Base-by-base conservation (phyloP, 2,329 filamentous ascomycete genomes). In the Daldinia sp. region DNA sequence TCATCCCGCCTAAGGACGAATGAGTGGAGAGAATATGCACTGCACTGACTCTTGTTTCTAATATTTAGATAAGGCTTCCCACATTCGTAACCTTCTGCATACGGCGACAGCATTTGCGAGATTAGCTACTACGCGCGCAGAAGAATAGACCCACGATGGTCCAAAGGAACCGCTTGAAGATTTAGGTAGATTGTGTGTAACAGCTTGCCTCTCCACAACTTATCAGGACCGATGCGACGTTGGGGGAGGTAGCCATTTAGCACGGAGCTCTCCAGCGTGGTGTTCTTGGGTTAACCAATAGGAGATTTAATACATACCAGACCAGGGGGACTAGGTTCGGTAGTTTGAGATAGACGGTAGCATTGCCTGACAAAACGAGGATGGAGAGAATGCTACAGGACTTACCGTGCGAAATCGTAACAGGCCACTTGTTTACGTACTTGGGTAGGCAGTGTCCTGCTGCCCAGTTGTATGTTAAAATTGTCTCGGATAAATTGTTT, bases 21-120 rank as follows among this genome's bases (percentile, higher is more conserved):
- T 48, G 13, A 39, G 63, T 64, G 63, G 61, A 60, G 63, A 39
- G 57, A 37, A 52, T 47, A 68, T 64, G 66, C 63, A 64, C 25
- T 50, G 61, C 63, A 68, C 58, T 62, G 63, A 61, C 65, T 43
- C 34, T 51, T 49, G 19, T 57, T 30, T 17, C 54, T 47, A 49
- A 6, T 49, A n/a, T 47, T 51, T 25, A 43, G 37, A 52, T 25
- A 47, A 35, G 32, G 32, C 23, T 53, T 56, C 43, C 57, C 47
- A 8, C 29, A 59, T 59, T 49, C 19, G 61, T 57, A 34, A 56
- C 13, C 9, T 52, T 52, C 47, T 55, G 48, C 64, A 58, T 61
- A 29, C 34, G 43, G 43, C n/a, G 34, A 55, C 35, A 32, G 52
- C 48, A n/a, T 32, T 32, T 27, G 35, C 41, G 52, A 58, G 58